Evolutionary conservation across 768 basidiomycete species (phyloP), one percentile per base, ranked within the genome.

Genomic region (Agrocybe praecox): DNA sequence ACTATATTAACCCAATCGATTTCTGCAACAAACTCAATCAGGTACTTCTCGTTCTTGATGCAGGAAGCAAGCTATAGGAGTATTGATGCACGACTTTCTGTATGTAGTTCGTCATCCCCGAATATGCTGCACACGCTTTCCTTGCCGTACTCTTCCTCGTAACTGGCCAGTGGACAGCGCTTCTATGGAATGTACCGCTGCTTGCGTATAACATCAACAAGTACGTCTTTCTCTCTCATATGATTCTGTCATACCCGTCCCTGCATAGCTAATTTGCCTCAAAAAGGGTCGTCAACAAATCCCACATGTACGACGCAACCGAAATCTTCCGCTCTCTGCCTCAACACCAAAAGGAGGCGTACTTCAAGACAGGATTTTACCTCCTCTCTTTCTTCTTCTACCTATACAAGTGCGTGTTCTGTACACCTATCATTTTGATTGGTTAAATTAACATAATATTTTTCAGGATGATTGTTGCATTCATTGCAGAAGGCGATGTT

Each of bases 1-100:
- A 97, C 82, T 98, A 98, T 78, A 96, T 98, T 80, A 98, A 98
- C 74, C 96, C 96, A 54, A 98, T 98, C 82, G 96, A 98, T 75
- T 88, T 98, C 42, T 98, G 96, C 76, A 98, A 98, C 80, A 98
- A 97, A 79, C 88, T 98, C 65, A 98, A 98, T 72, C 91, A 94
- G 76, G 96, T 96, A 58, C 44, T 80, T 74, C 22, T 22, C n/a
- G 19, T 23, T 12, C 36, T 29, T 29, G 26, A 29, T 29, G 26
- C 9, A 29, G 5, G 36, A n/a, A 40, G 23, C 43, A n/a, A 40
- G 23, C 43, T 6, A 21, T 24, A 18, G 21, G 15, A 7, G 7
- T 8, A 19, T 24, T n/a, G 11, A 40, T 34, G 7, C 12, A 17
- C 10, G 15, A n/a, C n/a, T n/a, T n/a, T 19, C 12, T 23, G 24